phyloP scores from a whole-genome alignment of 2,329 filamentous ascomycete genomes.

The Colletotrichum shisoi region DNA sequence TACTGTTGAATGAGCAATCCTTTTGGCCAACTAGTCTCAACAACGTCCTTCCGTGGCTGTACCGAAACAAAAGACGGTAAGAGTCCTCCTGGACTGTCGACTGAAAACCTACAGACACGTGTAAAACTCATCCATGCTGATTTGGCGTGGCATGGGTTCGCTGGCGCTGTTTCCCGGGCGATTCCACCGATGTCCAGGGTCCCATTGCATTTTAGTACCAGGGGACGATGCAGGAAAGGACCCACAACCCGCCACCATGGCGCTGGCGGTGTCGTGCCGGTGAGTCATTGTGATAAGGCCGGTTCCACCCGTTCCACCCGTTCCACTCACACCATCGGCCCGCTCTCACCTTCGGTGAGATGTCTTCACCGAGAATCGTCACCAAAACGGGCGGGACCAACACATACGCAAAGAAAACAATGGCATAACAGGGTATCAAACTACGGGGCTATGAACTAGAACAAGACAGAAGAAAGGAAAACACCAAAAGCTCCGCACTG shows the following conservation, averaged over 20 bases:
- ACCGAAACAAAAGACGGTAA: neutral
- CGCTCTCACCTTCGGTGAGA: neutral
- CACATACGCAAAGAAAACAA: no score
- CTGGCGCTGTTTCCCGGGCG: conserved; percentile 18
- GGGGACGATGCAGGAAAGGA: neutral
- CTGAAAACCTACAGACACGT: conserved; percentile 8
- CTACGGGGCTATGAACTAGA: conserved; percentile 6
- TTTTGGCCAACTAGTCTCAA: neutral
- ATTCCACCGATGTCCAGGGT: conserved; percentile 5
- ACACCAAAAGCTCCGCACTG: neutral
- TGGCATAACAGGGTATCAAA: conserved; percentile 28
- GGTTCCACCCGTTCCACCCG: conserved; percentile 11
- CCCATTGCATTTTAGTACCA: neutral
- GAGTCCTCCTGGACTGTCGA: neutral
- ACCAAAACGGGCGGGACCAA: neutral
- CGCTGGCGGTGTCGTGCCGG: neutral
- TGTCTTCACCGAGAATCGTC: neutral
- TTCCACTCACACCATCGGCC: conserved; percentile 3
- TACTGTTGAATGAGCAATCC: neutral
- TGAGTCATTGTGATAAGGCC: conserved; percentile 23
- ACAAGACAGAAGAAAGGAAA: neutral
- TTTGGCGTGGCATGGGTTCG: conserved; percentile 13
- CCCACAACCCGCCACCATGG: conserved; percentile 21
- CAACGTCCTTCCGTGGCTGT: neutral
- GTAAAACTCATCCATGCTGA: conserved; percentile 18